Conservation (phyloP, 805 yeast genomes). For the Starmerella gropengiesseri region DNA sequence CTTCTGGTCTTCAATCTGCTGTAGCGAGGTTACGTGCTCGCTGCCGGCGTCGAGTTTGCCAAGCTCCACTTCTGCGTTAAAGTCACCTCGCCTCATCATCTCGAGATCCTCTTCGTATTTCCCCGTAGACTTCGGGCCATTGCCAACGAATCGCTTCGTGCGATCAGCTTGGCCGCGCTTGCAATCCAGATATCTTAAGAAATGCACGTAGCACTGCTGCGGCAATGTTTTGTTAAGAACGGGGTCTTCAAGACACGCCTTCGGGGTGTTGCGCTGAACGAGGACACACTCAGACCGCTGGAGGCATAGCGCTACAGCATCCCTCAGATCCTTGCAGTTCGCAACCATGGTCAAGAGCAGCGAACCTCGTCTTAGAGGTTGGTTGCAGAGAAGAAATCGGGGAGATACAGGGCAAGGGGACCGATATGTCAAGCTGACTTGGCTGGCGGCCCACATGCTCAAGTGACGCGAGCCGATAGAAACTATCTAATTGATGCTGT, state of each 20-base stretch:
- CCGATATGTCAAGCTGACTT: too few relatives aligned
- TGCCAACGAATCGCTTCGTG: slow-evolving; percentile 80
- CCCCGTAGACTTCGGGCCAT: slow-evolving; percentile 88
- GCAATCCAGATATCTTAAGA: slow-evolving; percentile 81
- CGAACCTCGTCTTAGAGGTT: too few relatives aligned
- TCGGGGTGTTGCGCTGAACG: slow-evolving; percentile 79
- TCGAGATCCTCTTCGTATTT: slow-evolving; percentile 81
- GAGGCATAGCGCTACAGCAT: slow-evolving; percentile 88
- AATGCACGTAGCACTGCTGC: slow-evolving; percentile 73
- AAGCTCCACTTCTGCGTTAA: slow-evolving; percentile 73
- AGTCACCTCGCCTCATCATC: slow-evolving; percentile 67
- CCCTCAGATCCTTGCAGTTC: slow-evolving; percentile 88
- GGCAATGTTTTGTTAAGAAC: slow-evolving; percentile 68
- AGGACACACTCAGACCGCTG: slow-evolving; percentile 95
- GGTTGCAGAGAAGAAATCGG: too few relatives aligned
- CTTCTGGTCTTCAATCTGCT: slow-evolving; percentile 15
- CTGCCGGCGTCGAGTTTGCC: slow-evolving; percentile 41
- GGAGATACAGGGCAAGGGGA: too few relatives aligned
- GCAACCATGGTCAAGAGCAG: too few relatives aligned
- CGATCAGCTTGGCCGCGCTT: slow-evolving; percentile 83
- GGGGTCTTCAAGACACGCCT: slow-evolving; percentile 75
- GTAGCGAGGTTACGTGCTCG: slow-evolving; percentile 15
- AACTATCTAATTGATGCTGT: too few relatives aligned
- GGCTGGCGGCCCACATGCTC: too few relatives aligned
- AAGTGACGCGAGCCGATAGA: too few relatives aligned